A percentile compares a stretch with the other conserved stretches of the same genome.
Conservation (phyloP, 106 monocot species). For the Platanthera guangdongensis region DNA sequence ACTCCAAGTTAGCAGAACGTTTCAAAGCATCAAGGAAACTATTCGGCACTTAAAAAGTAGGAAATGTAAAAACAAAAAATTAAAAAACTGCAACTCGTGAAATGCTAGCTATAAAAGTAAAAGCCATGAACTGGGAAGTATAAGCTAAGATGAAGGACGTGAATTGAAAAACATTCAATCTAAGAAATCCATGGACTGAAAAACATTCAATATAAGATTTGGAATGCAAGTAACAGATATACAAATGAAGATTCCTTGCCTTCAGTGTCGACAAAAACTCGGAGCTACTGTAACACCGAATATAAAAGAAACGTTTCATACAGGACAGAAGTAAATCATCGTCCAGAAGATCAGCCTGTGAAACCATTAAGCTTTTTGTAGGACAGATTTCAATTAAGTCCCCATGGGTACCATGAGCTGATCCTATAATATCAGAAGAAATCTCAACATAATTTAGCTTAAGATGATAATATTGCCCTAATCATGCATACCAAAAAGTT, state of each 20-base stretch:
- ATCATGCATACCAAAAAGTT: background rate
- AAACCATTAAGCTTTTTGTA: conserved; percentile 1
- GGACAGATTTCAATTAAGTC: conserved; percentile 3
- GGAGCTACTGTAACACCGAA: conserved; percentile 64
- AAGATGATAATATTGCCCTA: background rate
- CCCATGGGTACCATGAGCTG: background rate
- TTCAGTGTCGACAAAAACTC: conserved; percentile 83
- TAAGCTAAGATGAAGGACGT: background rate
- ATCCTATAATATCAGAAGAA: conserved; percentile 13
- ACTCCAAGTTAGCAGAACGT: background rate
- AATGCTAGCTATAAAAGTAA: background rate
- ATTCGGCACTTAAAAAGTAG: background rate
- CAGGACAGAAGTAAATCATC: conserved; percentile 60
- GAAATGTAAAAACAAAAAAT: too few relatives aligned
- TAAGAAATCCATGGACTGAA: too few relatives aligned
- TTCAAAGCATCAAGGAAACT: background rate
- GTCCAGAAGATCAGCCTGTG: conserved; percentile 2
- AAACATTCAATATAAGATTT: background rate
- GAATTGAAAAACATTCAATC: too few relatives aligned
- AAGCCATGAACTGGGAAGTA: background rate
- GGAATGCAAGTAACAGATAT: background rate
- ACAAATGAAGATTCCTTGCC: conserved; percentile 31
- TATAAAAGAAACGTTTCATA: conserved; percentile 92
- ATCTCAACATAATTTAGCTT: conserved; percentile 6
- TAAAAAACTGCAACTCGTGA: background rate